Conservation (phyloP, 2,329 filamentous ascomycete genomes). For the Colletotrichum acutatum region DNA sequence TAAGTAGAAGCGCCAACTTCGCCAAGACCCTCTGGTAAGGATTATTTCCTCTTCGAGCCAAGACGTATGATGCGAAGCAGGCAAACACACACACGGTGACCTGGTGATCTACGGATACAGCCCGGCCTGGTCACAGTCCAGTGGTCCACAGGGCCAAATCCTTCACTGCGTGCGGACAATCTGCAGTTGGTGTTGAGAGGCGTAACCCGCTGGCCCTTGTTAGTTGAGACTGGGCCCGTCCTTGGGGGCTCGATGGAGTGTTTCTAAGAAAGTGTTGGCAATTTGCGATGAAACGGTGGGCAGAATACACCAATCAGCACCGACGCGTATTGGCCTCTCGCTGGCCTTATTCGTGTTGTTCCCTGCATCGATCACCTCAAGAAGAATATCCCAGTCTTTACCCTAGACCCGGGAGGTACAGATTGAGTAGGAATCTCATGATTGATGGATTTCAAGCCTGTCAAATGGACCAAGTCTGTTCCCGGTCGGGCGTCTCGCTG, state of each 20-base stretch:
- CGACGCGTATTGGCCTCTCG: neutral
- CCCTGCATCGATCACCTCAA: slow-evolving; percentile 21
- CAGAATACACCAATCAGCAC: neutral
- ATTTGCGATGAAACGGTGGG: slow-evolving; percentile 22
- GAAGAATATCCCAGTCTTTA: neutral
- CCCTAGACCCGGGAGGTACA: neutral
- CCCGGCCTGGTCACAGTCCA: too few species aligned
- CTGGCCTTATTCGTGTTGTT: neutral
- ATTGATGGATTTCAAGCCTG: neutral
- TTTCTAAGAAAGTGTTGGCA: slow-evolving; percentile 20
- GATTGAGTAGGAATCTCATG: neutral
- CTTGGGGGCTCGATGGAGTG: slow-evolving; percentile 4
- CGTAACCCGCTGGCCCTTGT: neutral
- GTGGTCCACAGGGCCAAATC: too few species aligned
- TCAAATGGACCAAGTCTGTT: accelerated
- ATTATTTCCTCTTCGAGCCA: neutral
- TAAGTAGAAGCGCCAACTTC: slow-evolving; percentile 1
- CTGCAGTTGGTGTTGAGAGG: neutral
- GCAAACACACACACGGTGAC: too few species aligned
- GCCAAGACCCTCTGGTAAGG: slow-evolving; percentile 20
- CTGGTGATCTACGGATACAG: too few species aligned
- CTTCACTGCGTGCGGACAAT: too few species aligned
- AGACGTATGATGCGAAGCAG: neutral
- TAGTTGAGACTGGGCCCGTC: neutral
- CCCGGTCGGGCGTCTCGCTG: neutral